Conservation (phyloP, 306 rosid species). For the Psophocarpus tetragonolobus region DNA sequence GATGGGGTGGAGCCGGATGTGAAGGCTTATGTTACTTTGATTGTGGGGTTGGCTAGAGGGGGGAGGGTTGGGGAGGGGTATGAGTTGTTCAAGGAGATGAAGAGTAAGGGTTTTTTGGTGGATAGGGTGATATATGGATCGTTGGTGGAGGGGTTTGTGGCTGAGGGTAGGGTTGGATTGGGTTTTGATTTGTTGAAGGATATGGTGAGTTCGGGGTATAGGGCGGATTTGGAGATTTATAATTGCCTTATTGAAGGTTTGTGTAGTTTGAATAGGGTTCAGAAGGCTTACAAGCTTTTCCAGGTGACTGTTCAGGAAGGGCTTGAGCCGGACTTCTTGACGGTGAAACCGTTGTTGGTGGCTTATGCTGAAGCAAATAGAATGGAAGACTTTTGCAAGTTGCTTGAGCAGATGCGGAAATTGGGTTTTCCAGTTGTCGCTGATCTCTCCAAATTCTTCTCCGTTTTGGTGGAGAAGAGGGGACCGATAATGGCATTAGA, state of each 20-base stretch:
- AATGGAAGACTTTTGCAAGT: conserved; percentile 55
- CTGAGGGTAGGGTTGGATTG: conserved; percentile 48
- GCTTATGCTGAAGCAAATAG: conserved; percentile 49
- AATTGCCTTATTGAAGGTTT: conserved; percentile 73
- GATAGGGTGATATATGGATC: conserved; percentile 74
- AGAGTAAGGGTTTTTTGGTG: conserved; percentile 65
- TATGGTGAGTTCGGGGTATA: conserved; percentile 69
- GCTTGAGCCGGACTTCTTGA: conserved; percentile 56
- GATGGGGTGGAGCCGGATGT: conserved; percentile 64
- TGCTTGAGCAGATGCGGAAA: conserved; percentile 63
- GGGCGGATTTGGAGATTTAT: conserved; percentile 77
- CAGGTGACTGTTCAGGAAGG: conserved; percentile 56
- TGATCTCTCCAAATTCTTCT: conserved; percentile 57
- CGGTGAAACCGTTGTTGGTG: conserved; percentile 58
- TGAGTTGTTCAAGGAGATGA: conserved; percentile 79
- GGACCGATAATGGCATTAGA: conserved; percentile 53
- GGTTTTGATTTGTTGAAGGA: conserved; percentile 79
- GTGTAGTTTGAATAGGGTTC: conserved; percentile 59
- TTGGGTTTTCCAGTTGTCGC: conserved; percentile 51
- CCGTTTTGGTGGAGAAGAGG: conserved; percentile 52
- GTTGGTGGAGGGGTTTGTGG: conserved; percentile 72
- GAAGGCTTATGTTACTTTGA: conserved; percentile 75
- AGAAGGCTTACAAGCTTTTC: conserved; percentile 76
- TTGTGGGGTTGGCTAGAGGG: conserved; percentile 56
- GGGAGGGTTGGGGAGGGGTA: conserved; percentile 65